A percentile compares a stretch with the other conserved stretches of the same genome.
Conservation (phyloP, 352 stramenopile genomes). For the Globisporangium takayamanum region DNA sequence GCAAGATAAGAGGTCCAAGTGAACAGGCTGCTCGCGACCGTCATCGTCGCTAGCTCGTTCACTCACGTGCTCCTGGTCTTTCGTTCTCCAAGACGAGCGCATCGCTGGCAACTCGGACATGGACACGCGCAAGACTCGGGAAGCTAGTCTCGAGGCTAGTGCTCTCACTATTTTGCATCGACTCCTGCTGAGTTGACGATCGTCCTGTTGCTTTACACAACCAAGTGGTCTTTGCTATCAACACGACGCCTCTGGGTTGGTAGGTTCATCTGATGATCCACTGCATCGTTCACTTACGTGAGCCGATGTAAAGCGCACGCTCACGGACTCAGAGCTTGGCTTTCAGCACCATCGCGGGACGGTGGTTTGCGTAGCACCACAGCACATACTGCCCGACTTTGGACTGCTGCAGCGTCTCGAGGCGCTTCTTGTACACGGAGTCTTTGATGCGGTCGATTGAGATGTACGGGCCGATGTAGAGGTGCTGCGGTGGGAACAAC, state of each 20-base stretch:
- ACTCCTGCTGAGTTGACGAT: too few relatives aligned
- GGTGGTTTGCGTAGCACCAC: slow-evolving; percentile 52
- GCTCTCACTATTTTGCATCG: background rate
- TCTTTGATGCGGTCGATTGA: slow-evolving; percentile 17
- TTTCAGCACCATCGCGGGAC: slow-evolving; percentile 13
- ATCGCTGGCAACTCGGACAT: too few relatives aligned
- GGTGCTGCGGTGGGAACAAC: slow-evolving; percentile 28
- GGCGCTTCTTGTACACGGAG: slow-evolving; percentile 19
- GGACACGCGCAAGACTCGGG: too few relatives aligned
- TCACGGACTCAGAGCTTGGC: slow-evolving; percentile 11
- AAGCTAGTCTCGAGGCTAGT: background rate
- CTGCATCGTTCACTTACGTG: background rate
- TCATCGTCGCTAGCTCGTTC: too few relatives aligned
- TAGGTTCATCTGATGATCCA: too few relatives aligned
- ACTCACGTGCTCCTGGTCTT: too few relatives aligned
- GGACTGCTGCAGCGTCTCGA: slow-evolving; percentile 25
- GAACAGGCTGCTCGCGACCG: background rate
- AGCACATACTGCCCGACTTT: slow-evolving; percentile 38
- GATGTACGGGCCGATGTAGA: slow-evolving; percentile 29
- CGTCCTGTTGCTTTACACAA: too few relatives aligned
- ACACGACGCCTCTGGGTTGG: too few relatives aligned
- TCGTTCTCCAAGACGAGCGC: too few relatives aligned
- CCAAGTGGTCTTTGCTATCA: too few relatives aligned
- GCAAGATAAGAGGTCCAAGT: slow-evolving; percentile 27
- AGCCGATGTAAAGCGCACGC: background rate